Evolutionary conservation across 2,329 filamentous ascomycete genomes (phyloP).

Genomic region (Trichoderma atroviride): DNA sequence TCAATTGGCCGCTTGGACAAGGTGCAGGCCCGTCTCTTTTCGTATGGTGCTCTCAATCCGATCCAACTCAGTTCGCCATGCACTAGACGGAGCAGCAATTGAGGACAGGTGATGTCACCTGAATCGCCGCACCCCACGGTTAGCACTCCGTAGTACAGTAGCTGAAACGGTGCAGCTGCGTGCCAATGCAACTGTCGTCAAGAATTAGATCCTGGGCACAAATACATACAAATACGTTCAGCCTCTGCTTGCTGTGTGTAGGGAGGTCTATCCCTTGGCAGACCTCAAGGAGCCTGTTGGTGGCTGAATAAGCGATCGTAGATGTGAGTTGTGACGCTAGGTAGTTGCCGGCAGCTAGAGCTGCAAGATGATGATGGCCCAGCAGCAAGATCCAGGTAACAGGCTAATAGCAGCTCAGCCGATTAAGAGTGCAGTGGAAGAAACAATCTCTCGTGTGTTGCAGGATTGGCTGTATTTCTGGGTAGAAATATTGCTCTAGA

Average conservation of each 20-base stretch:
- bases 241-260: not conserved
- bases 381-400: constrained; percentile 15
- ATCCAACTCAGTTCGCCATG: not conserved
- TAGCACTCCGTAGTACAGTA: not conserved
- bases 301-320: constrained; percentile 19
- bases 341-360: constrained; percentile 11
- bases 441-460: not conserved
- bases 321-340: constrained; percentile 12
- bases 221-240: not conserved
- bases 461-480: not conserved
- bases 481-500: not conserved
- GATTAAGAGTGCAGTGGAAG: not conserved
- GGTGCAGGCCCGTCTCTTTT: not conserved
- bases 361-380: constrained; percentile 15
- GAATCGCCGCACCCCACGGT: not conserved
- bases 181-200: not conserved
- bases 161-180: constrained; percentile 4
- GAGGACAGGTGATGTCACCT: not conserved
- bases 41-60: not conserved
- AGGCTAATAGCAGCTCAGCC: not conserved
- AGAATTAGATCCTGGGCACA: not conserved
- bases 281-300: not conserved
- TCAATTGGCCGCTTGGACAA: not conserved
- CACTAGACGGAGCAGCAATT: not conserved
- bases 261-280: not conserved